Evolutionary conservation across 2,329 filamentous ascomycete genomes (phyloP).

Genomic region (Fusarium redolens): DNA sequence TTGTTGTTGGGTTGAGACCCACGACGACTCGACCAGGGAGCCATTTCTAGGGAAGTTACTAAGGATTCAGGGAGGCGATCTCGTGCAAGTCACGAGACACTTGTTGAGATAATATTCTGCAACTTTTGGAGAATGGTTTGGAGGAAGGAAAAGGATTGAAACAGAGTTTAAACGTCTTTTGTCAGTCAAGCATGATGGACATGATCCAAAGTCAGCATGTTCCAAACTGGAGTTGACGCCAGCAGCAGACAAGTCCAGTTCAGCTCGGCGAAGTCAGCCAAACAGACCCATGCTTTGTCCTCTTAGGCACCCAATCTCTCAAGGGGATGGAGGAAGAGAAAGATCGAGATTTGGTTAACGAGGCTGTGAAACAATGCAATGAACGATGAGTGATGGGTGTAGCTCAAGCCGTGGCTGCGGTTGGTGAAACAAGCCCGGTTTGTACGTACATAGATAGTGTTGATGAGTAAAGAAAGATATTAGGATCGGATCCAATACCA

Average conservation of each 20-base stretch:
- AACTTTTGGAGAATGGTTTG: not conserved
- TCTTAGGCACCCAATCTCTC: not conserved
- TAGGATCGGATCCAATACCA: not conserved
- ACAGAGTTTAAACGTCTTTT: not conserved
- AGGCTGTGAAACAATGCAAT: constrained; percentile 22
- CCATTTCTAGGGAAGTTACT: constrained; percentile 45
- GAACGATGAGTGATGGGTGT: constrained; percentile 11
- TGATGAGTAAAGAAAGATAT: not conserved
- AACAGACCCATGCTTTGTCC: constrained; percentile 12
- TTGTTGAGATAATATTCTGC: not conserved
- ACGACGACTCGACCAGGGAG: constrained; percentile 48
- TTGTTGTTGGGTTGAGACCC: constrained; percentile 46
- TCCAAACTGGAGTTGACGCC: constrained; percentile 18
- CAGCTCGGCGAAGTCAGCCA: constrained; percentile 11
- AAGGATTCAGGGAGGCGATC: constrained; percentile 25
- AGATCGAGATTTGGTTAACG: not conserved
- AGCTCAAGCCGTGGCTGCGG: constrained; percentile 28
- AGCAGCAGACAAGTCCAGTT: constrained; percentile 11
- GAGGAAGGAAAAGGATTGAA: constrained; percentile 3
- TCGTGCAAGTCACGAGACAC: constrained; percentile 16
- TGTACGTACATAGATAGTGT: not conserved
- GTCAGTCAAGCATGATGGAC: constrained; percentile 27
- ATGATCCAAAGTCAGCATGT: constrained; percentile 22
- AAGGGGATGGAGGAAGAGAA: not conserved
- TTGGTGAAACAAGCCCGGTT: constrained; percentile 36